Conservation (phyloP, 2,329 filamentous ascomycete species). For the Dactylellina cionopaga region DNA sequence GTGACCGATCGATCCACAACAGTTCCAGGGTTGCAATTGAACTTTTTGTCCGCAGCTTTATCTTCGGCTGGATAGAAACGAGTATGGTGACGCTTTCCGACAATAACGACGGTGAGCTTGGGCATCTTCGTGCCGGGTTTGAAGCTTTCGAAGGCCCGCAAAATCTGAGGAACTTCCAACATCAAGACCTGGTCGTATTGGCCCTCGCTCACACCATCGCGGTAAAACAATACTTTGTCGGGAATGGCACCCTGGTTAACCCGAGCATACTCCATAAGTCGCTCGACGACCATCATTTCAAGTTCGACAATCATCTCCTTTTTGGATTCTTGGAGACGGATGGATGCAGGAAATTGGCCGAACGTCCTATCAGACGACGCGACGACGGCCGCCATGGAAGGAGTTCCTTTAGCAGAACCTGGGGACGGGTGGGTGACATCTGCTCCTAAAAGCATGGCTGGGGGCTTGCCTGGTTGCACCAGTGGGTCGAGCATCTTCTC, state of each 20-base stretch:
- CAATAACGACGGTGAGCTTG: conserved; percentile 77
- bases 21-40: conserved; percentile 78
- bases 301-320: conserved; percentile 78
- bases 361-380: conserved; percentile 76
- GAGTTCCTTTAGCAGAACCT: conserved; percentile 68
- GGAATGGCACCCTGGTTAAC: conserved; percentile 70
- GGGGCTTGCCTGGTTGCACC: conserved; percentile 63
- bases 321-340: conserved; percentile 72
- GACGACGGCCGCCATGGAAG: conserved; percentile 83
- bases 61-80: conserved; percentile 79
- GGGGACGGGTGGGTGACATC: conserved; percentile 90
- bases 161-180: conserved; percentile 74
- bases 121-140: conserved; percentile 63
- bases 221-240: conserved; percentile 82
- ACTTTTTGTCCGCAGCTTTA: conserved; percentile 63
- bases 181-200: conserved; percentile 78
- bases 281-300: conserved; percentile 64
- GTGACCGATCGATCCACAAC: conserved; percentile 87
- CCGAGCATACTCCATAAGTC: conserved; percentile 73
- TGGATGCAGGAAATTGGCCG: conserved; percentile 80
- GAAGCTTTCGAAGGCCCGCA: conserved; percentile 68
- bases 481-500: conserved; percentile 69
- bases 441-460: conserved; percentile 85
- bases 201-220: conserved; percentile 86
- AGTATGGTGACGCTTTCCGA: conserved; percentile 89